Evolutionary conservation across 805 yeast genomes (phyloP).

Genomic region (Suhomyces prunicola): DNA sequence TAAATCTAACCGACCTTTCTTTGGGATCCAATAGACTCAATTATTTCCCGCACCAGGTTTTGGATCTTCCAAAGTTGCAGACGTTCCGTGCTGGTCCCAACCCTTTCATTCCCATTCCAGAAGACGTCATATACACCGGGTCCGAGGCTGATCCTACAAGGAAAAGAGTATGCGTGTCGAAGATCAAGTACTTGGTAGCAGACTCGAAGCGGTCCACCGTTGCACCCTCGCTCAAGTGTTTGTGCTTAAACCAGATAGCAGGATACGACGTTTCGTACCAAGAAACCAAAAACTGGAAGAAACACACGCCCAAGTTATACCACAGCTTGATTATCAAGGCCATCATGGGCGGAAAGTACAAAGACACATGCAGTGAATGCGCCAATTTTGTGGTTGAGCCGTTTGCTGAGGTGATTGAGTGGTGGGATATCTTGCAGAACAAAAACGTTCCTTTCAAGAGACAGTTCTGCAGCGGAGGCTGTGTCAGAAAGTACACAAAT

Average conservation of each 20-base stretch:
- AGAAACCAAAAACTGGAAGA: constrained; percentile 55
- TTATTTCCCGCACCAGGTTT: constrained; percentile 51
- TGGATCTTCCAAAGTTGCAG: constrained; percentile 41
- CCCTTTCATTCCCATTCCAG: constrained; percentile 30
- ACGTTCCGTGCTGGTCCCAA: constrained; percentile 58
- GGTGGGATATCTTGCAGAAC: constrained; percentile 63
- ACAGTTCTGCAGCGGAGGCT: constrained; percentile 53
- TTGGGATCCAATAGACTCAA: constrained; percentile 49
- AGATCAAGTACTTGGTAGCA: constrained; percentile 22
- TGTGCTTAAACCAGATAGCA: constrained; percentile 49
- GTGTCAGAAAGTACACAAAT: constrained; percentile 28
- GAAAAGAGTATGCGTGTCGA: constrained; percentile 21
- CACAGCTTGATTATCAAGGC: constrained; percentile 50
- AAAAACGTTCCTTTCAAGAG: constrained; percentile 50
- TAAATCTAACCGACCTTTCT: constrained; percentile 48
- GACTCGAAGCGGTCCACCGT: constrained; percentile 12
- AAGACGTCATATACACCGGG: constrained; percentile 18
- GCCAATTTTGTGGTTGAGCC: constrained; percentile 48
- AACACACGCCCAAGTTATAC: constrained; percentile 40
- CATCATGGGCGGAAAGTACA: constrained; percentile 47
- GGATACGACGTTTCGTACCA: constrained; percentile 51
- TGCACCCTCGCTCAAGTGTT: constrained; percentile 46
- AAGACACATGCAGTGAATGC: constrained; percentile 55
- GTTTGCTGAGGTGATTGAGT: constrained; percentile 56
- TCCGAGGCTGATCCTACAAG: neutral